These are phyloP conservation scores for Syzygium jambos DNA, from an alignment of 345 rosid species.

Conservation along the genomic window DNA sequence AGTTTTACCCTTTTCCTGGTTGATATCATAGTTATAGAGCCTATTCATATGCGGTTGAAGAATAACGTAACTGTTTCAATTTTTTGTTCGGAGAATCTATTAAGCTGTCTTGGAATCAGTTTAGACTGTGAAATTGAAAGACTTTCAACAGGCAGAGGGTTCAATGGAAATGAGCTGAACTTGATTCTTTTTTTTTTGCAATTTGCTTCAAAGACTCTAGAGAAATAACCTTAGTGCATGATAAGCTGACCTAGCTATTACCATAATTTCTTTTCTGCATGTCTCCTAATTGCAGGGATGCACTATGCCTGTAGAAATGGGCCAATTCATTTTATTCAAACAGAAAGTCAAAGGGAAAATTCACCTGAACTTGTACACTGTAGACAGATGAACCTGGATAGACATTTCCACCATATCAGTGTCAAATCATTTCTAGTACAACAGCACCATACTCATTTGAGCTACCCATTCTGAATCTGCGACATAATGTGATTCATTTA, in stretches of 20 bases:
- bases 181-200: neutral
- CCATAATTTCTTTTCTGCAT: neutral
- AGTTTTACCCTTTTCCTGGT: neutral
- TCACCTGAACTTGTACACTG: neutral
- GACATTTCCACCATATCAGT: neutral
- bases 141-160: neutral
- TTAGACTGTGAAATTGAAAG: neutral
- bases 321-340: neutral
- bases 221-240: neutral
- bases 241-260: neutral
- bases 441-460: neutral
- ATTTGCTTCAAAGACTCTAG: neutral
- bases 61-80: neutral
- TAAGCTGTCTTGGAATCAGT: neutral
- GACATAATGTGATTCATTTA: neutral
- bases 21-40: neutral
- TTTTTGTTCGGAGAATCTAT: neutral
- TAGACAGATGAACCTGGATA: neutral
- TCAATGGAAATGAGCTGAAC: neutral
- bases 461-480: neutral
- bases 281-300: neutral
- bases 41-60: neutral
- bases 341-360: neutral
- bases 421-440: neutral
- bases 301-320: neutral